Conservation (phyloP, 176 grass and related monocot genomes). For the Eleusine indica region DNA sequence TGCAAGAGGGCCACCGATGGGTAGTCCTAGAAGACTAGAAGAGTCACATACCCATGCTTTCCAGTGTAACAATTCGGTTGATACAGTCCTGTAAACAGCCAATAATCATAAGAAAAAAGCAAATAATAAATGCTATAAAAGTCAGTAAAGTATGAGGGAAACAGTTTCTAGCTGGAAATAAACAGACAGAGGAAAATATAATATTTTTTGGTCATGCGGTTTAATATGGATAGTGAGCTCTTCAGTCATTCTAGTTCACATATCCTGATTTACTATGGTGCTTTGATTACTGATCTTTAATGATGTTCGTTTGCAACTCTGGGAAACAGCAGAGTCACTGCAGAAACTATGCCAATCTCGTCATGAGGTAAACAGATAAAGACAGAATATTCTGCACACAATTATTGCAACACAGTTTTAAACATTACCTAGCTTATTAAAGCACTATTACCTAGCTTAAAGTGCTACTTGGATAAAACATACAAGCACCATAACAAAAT, state of each 20-base stretch:
- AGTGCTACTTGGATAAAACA: background rate
- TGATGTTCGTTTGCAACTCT: background rate
- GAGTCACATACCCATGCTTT: conserved; percentile 72
- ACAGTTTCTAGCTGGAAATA: background rate
- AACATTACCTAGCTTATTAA: background rate
- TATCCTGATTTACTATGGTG: background rate
- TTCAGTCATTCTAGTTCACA: background rate
- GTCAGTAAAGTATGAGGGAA: background rate
- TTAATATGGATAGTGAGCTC: background rate
- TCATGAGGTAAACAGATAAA: background rate
- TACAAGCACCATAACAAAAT: background rate
- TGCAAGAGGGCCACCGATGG: background rate
- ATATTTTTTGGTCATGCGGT: background rate
- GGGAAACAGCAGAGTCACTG: background rate
- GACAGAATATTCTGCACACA: background rate
- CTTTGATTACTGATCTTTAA: background rate
- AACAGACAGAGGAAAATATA: background rate
- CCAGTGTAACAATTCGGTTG: conserved; percentile 77
- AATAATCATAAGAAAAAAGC: background rate
- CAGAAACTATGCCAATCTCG: conserved; percentile 6
- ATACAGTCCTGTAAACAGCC: conserved; percentile 75
- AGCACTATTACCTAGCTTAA: background rate
- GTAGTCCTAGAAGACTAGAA: background rate
- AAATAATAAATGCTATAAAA: background rate
- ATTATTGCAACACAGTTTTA: background rate